phyloP scores from a whole-genome alignment of 2,329 filamentous ascomycete genomes.

The Didymella segeticola region DNA sequence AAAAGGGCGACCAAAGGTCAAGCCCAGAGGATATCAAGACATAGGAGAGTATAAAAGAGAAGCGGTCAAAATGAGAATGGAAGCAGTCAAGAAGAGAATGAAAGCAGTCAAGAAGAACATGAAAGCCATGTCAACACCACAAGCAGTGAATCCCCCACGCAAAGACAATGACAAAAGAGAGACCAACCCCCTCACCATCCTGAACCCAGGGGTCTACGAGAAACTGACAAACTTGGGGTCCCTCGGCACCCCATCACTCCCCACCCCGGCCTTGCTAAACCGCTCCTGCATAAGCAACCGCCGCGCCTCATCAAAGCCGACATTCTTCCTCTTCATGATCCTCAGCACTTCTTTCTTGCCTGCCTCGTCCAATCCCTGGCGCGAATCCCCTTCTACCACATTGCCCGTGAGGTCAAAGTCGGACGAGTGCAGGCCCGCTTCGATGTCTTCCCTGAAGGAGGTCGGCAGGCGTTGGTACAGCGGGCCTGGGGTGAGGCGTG shows the following conservation, averaged over 20 bases:
- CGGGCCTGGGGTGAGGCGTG: conserved; percentile 60
- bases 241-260: conserved; percentile 81
- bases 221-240: conserved; percentile 98
- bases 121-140: background rate
- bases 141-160: background rate
- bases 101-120: too few relatives aligned
- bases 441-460: conserved; percentile 83
- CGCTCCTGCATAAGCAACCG: conserved; percentile 83
- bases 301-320: conserved; percentile 91
- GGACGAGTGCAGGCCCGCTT: conserved; percentile 81
- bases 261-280: conserved; percentile 88
- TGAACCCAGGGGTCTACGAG: conserved; percentile 55
- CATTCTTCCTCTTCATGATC: conserved; percentile 86
- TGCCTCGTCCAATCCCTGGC: conserved; percentile 79
- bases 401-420: conserved; percentile 86
- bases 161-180: too few relatives aligned
- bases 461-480: conserved; percentile 79
- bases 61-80: background rate
- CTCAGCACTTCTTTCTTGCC: conserved; percentile 82
- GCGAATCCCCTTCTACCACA: conserved; percentile 75
- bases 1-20: background rate
- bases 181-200: background rate
- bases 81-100: background rate
- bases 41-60: conserved; percentile 11
- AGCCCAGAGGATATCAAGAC: conserved; percentile 12